Evolutionary conservation across 2,329 filamentous ascomycete species (phyloP), one percentile per base, ranked within the genome.

Genomic region (Fusarium sp.): DNA sequence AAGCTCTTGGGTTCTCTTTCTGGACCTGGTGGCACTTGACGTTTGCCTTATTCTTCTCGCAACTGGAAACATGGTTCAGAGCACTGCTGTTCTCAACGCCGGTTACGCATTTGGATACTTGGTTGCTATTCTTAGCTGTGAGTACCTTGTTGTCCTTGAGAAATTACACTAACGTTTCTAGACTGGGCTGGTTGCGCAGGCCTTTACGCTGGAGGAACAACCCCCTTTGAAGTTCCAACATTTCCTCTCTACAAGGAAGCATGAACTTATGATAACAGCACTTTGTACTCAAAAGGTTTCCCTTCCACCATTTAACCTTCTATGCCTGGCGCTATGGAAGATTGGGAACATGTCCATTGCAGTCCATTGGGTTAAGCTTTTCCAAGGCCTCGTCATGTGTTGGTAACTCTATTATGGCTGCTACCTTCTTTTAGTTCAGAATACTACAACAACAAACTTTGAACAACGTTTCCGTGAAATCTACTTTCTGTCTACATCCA

Each of bases 161-260:
- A 17, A 4, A 33, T 50, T 3, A n/a, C 45, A 12, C 50, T 62
- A 8, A 43, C 11, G 10, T 6, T 20, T 20, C 6, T 10, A 70
- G 68, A 70, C 15, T 69, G 65, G 65, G 61, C 68, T 57, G 56
- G 65, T n/a, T 68, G 65, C n/a, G 68, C 65, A 27, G 65, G 68
- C 11, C 65, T 70, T 8, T 68, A 61, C 50, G 60, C 56, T 15
- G 68, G 68, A 47, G 20, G 68, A 59, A n/a, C 61, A n/a, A 70
- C 68, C 14, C 65, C 68, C 15, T 70, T 65, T 17, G 30, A 68
- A 12, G 37, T 70, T 40, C 68, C 20, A 12, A 59, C 27, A 15
- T 70, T 60, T 47, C 65, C 25, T 30, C 47, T 63, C 20, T 20
- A 68, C 25, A 70, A 70, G 22, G 58, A 50, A 14, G 65, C 50